phyloP scores from a whole-genome alignment of 345 rosid species.

The Pistacia atlantica region DNA sequence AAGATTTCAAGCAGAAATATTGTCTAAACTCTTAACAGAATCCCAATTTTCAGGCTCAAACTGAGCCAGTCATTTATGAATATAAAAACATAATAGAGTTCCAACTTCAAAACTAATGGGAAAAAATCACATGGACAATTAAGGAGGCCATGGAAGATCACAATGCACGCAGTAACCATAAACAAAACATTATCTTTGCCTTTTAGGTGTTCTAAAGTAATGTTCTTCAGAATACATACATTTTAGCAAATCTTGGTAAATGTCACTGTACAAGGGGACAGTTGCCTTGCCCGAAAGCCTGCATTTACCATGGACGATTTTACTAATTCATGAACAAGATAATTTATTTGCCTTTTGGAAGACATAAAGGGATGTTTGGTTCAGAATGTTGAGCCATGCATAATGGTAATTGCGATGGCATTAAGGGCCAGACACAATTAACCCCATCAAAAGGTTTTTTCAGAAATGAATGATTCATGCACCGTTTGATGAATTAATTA shows the following conservation, averaged over 20 bases:
- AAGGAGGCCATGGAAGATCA: not conserved
- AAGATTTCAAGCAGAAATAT: no score
- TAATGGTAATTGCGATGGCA: conserved; percentile 4
- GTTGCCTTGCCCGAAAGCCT: not conserved
- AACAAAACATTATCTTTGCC: not conserved
- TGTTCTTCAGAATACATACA: not conserved
- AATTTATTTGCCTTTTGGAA: not conserved
- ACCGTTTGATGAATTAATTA: conserved; percentile 1
- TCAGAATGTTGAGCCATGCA: not conserved
- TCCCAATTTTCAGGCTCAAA: not conserved
- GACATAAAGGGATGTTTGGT: not conserved
- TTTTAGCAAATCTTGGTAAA: not conserved
- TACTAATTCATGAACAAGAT: conserved; percentile 1
- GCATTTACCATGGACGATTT: not conserved
- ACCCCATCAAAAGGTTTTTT: conserved; percentile 9
- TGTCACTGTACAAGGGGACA: conserved; percentile 8
- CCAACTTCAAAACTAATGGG: not conserved
- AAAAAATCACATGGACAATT: not conserved
- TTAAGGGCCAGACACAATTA: no score
- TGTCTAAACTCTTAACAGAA: not conserved
- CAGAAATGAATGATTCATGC: conserved; percentile 7
- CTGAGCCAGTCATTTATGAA: not conserved
- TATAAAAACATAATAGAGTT: no score
- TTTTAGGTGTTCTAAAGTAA: not conserved
- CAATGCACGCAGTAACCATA: no score